A percentile compares a stretch with the other conserved stretches of the same genome.
phyloP scores from a whole-genome alignment of 768 basidiomycete species.

The Mycena maculata region DNA sequence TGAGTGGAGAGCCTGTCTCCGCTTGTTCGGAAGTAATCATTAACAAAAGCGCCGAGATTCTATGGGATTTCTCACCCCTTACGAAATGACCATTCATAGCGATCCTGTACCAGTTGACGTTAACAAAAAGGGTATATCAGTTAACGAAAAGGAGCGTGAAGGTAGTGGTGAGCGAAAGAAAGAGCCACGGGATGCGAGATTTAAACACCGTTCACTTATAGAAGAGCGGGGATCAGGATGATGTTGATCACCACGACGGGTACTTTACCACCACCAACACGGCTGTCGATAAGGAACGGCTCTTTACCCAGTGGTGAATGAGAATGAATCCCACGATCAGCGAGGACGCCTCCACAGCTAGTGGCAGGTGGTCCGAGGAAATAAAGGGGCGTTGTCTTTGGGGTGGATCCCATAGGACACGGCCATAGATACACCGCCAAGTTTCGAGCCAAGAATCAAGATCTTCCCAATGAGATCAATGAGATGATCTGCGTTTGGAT shows the following conservation, averaged over 20 bases:
- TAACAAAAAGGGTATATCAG: no score
- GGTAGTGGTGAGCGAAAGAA: background rate
- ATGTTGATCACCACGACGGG: background rate
- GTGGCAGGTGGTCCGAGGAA: no score
- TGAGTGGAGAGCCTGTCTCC: constrained; percentile 14
- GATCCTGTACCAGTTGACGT: background rate
- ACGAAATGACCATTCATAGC: background rate
- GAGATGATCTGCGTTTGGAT: no score
- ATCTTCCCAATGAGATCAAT: no score
- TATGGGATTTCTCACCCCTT: background rate
- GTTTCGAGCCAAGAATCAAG: no score
- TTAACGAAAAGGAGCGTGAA: background rate
- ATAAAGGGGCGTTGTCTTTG: no score
- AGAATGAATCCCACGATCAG: no score
- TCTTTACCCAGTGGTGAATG: no score
- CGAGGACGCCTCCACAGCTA: no score
- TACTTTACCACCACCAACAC: background rate
- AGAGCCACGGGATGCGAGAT: background rate
- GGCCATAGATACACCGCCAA: no score
- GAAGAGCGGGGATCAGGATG: background rate
- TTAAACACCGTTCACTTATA: background rate
- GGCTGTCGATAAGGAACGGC: background rate
- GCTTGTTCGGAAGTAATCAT: background rate
- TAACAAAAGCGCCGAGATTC: background rate
- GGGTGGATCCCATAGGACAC: no score